Conservation (phyloP, 441 rosid genomes). For the Rhodomyrtus psidioides region DNA sequence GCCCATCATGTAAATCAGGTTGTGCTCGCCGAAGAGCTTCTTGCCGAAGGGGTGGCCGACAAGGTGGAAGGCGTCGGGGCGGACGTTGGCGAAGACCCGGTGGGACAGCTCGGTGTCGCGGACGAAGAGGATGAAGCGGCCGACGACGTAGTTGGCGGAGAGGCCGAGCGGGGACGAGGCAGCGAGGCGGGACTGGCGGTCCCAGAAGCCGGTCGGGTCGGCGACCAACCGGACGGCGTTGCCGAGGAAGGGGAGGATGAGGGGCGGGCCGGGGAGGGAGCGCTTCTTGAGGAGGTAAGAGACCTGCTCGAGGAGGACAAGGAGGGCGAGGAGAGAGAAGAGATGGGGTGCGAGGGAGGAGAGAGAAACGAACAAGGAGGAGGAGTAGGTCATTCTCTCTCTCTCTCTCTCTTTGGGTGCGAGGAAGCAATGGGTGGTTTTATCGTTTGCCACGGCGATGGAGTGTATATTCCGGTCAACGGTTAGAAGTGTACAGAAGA, state of each 20-base stretch:
- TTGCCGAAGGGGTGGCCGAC: constrained; percentile 86
- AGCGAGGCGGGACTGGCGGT: constrained; percentile 28
- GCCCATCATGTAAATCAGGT: constrained; percentile 72
- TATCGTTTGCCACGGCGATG: neutral
- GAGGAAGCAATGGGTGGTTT: neutral
- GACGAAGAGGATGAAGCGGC: constrained; percentile 57
- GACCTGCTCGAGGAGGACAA: constrained; percentile 46
- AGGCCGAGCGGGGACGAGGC: constrained; percentile 26
- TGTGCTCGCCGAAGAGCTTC: constrained; percentile 77
- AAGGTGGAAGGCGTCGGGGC: constrained; percentile 63
- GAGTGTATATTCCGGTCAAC: neutral
- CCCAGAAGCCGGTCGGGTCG: constrained; percentile 66
- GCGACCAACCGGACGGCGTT: constrained; percentile 40
- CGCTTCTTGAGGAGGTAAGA: constrained; percentile 51
- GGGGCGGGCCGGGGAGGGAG: constrained; percentile 42
- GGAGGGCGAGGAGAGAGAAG: constrained; percentile 20
- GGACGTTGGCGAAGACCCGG: constrained; percentile 58
- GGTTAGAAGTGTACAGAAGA: neutral
- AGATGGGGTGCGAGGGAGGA: constrained; percentile 17
- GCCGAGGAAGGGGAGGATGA: constrained; percentile 62
- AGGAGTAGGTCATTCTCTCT: neutral
- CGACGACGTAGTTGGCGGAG: constrained; percentile 59
- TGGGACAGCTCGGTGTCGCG: constrained; percentile 61
- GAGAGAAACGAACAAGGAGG: neutral
- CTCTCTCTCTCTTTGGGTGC: neutral